Evolutionary conservation across 305 asterid genomes (phyloP).

Genomic region (Fraxinus baroniana): DNA sequence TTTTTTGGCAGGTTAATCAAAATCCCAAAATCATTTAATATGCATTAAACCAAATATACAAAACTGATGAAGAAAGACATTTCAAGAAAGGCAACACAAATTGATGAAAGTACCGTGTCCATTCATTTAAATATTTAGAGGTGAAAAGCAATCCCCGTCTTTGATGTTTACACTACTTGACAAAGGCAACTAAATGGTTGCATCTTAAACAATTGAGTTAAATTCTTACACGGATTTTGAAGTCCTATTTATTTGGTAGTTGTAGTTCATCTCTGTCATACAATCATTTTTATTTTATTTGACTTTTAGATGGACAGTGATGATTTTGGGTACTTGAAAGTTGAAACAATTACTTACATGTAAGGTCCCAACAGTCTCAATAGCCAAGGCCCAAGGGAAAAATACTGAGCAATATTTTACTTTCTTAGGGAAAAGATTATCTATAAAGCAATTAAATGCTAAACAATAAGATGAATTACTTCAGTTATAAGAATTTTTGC

Average conservation of each 20-base stretch:
- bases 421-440: neutral
- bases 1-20: slow-evolving; percentile 4
- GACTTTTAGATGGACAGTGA: neutral
- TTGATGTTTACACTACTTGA: neutral
- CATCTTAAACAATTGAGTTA: neutral
- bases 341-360: neutral
- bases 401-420: neutral
- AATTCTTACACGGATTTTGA: neutral
- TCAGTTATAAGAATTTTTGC: slow-evolving; percentile 94
- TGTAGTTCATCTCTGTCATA: neutral
- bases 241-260: neutral
- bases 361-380: neutral
- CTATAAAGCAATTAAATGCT: neutral
- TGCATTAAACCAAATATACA: neutral
- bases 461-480: slow-evolving; percentile 43
- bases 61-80: neutral
- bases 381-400: neutral
- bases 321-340: neutral
- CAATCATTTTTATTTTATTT: neutral
- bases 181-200: neutral
- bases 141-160: neutral
- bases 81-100: neutral
- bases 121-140: neutral
- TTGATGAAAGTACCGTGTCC: neutral
- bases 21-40: neutral